phyloP scores from a whole-genome alignment of 805 yeast species.

The Schizosaccharomyces osmophilus region DNA sequence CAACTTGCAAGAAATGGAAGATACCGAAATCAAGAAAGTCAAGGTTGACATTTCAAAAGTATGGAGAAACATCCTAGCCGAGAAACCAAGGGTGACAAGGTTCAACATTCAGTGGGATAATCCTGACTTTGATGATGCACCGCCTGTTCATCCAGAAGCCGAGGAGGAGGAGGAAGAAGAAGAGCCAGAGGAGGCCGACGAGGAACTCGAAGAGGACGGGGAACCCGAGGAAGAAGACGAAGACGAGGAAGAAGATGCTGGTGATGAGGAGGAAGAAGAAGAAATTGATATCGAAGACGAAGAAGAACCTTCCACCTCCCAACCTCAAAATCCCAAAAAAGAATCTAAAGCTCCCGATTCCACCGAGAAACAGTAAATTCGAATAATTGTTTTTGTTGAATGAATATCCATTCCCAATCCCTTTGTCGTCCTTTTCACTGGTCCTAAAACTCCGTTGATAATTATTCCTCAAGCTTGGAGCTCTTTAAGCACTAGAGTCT shows the following conservation, averaged over 20 bases:
- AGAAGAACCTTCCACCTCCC: not conserved
- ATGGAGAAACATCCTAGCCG: slow-evolving; percentile 67
- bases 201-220: slow-evolving; percentile 8
- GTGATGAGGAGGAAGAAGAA: slow-evolving; percentile 5
- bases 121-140: slow-evolving; percentile 13
- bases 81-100: slow-evolving; percentile 90
- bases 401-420: too few species aligned
- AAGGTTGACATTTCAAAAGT: slow-evolving; percentile 17
- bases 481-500: too few species aligned
- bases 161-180: slow-evolving; percentile 13
- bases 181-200: slow-evolving; percentile 14
- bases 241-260: slow-evolving; percentile 9
- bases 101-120: slow-evolving; percentile 75
- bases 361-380: not conserved
- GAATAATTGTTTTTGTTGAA: not conserved
- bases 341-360: not conserved
- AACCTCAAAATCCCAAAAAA: not conserved
- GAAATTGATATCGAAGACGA: not conserved
- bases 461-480: too few species aligned
- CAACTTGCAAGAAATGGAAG: slow-evolving; percentile 43
- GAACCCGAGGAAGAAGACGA: slow-evolving; percentile 7
- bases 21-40: slow-evolving; percentile 37
- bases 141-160: slow-evolving; percentile 52
- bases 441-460: too few species aligned
- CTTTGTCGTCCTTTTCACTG: too few species aligned